Evolutionary conservation across 805 yeast genomes (phyloP).

Genomic region (Saturnispora ahearnii): DNA sequence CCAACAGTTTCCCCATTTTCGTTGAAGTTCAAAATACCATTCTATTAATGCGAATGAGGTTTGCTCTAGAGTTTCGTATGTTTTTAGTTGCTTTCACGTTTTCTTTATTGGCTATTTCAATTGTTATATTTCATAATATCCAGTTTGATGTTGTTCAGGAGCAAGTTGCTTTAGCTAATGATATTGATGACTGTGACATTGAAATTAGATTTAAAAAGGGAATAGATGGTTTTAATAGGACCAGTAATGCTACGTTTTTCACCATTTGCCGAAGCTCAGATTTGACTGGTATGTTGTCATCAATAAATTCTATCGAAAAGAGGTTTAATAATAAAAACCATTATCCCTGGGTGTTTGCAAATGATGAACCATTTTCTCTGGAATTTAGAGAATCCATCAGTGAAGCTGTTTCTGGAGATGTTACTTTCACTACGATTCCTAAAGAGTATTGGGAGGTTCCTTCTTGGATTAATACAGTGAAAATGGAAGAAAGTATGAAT

Average conservation of each 20-base stretch:
- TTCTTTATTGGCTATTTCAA: not conserved
- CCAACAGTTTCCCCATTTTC: too few species aligned
- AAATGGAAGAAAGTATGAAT: slow-evolving; percentile 25
- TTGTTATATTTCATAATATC: not conserved
- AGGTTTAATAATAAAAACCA: slow-evolving; percentile 31
- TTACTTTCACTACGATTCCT: slow-evolving; percentile 36
- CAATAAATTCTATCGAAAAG: slow-evolving; percentile 30
- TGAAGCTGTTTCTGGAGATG: slow-evolving; percentile 32
- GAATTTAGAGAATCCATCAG: slow-evolving; percentile 30
- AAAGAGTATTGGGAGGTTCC: slow-evolving; percentile 42
- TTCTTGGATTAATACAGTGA: slow-evolving; percentile 28
- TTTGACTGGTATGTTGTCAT: slow-evolving; percentile 27
- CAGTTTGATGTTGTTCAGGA: not conserved
- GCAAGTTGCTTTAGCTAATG: not conserved
- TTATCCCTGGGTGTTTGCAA: slow-evolving; percentile 39
- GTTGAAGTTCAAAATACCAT: too few species aligned
- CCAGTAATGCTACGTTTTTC: slow-evolving; percentile 49
- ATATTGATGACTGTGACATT: slow-evolving; percentile 5
- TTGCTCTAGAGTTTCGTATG: not conserved
- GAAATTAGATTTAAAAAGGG: slow-evolving; percentile 1
- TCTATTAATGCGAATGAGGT: not conserved
- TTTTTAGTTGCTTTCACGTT: not conserved
- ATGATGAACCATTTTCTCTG: slow-evolving; percentile 35
- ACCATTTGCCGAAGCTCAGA: slow-evolving; percentile 35
- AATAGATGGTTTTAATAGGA: slow-evolving; percentile 2